phyloP scores from a whole-genome alignment of 306 rosid species.

The Biancaea sappan region DNA sequence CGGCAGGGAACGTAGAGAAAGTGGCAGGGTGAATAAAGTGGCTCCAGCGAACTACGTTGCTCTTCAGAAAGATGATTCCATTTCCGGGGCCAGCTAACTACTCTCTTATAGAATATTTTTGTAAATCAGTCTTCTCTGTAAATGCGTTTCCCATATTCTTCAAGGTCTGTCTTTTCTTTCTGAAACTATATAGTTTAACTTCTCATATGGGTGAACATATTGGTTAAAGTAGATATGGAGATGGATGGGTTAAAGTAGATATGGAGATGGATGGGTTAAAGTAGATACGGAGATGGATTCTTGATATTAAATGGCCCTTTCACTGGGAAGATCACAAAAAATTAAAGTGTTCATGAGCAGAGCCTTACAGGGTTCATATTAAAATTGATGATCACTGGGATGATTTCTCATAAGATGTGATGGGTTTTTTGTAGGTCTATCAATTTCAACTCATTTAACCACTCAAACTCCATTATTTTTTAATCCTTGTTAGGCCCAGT shows the following conservation, averaged over 20 bases:
- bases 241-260: no score
- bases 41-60: constrained; percentile 84
- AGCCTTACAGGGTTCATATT: background rate
- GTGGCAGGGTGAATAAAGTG: constrained; percentile 53
- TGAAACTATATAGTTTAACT: constrained; percentile 6
- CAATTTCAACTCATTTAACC: no score
- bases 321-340: background rate
- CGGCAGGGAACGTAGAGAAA: constrained; percentile 67
- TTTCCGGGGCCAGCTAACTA: constrained; percentile 43
- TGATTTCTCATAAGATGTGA: background rate
- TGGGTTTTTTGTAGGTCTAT: no score
- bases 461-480: no score
- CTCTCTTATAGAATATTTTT: constrained; percentile 20
- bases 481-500: no score
- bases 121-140: constrained; percentile 40
- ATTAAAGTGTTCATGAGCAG: background rate
- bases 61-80: constrained; percentile 74
- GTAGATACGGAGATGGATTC: background rate
- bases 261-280: no score
- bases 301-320: constrained; percentile 26
- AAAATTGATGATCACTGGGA: background rate
- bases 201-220: constrained; percentile 8
- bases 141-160: constrained; percentile 25
- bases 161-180: constrained; percentile 12
- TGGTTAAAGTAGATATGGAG: no score